Percentiles rank a stretch among this genome's conserved stretches.
Conservation (phyloP, 2,329 filamentous ascomycete genomes). For the Podosphaera leucotricha region DNA sequence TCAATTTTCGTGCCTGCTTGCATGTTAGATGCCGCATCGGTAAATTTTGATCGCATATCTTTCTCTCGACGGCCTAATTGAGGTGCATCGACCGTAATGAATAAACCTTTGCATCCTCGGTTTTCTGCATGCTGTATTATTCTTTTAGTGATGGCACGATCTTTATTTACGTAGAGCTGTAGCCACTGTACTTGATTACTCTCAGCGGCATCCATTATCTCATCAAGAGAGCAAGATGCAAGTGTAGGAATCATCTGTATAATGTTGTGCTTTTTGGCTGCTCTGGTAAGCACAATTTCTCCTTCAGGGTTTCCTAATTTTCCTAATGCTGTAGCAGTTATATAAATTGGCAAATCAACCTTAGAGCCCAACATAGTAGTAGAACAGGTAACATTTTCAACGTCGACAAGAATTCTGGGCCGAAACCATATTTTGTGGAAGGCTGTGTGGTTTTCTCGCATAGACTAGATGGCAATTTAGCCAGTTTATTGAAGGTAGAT, state of each 20-base stretch:
- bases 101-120: constrained; percentile 81
- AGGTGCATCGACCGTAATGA: constrained; percentile 95
- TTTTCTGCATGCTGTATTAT: constrained; percentile 83
- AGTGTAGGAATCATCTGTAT: constrained; percentile 98
- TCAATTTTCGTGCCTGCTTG: constrained; percentile 57
- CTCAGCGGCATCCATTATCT: constrained; percentile 67
- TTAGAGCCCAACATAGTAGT: constrained; percentile 89
- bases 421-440: constrained; percentile 98
- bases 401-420: constrained; percentile 68
- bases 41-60: constrained; percentile 89
- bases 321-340: constrained; percentile 84
- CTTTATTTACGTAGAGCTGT: constrained; percentile 87
- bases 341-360: constrained; percentile 73
- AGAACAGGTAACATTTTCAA: constrained; percentile 62
- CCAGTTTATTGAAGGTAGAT: background rate
- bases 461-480: constrained; percentile 31
- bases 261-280: constrained; percentile 65
- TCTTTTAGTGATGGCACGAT: constrained; percentile 67
- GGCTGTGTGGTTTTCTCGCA: constrained; percentile 85
- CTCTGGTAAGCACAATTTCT: constrained; percentile 72
- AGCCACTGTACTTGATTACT: constrained; percentile 84
- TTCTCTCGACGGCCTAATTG: constrained; percentile 89
- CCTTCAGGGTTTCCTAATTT: constrained; percentile 88
- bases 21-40: constrained; percentile 60
- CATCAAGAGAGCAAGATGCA: constrained; percentile 90